Evolutionary conservation across 345 rosid species (phyloP), one percentile per base, ranked within the genome.

Genomic region (Mangifera indica): DNA sequence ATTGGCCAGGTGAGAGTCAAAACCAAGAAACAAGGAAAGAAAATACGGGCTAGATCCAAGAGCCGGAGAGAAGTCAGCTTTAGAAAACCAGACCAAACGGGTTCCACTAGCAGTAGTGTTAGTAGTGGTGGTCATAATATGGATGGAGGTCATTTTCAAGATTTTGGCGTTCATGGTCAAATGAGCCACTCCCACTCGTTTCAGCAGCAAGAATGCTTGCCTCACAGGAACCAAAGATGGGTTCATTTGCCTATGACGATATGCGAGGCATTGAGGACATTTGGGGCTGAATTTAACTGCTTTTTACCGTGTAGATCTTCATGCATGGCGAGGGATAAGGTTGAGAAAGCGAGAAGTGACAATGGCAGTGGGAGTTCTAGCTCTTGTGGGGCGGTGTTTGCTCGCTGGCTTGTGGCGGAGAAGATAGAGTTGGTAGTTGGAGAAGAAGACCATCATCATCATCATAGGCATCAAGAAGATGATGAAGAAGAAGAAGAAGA

Each of bases 1-100:
- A 92, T 94, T n/a, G 98, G 98, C 10, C 98, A 92, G 60, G 98
- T 94, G n/a, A 79, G 98, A 42, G 98, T 94, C 5, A 94, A 94
- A 84, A 90, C 98, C 14, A 94, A 93, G 86, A 93, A 91, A 75
- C 96, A 93, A 53, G 91, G 88, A 18, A 92, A 84, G 84, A 92
- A 87, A 81, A 78, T 89, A 60, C 72, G 89, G 69, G 80, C 90
- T 18, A 84, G 91, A 87, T 89, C 97, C 34, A 79, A 77, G 37
- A 84, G 87, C n/a, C 74, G 83, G 67, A 88, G 91, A 6, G 97
- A 91, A 55, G 77, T 80, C 12, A 88, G 94, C 63, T 92, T 92
- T 68, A 79, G 93, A 63, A 90, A 85, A 75, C 71, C 79, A 17
- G 91, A 86, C 24, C 82, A 72, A 29, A 40, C 22, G 2, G 20